Evolutionary conservation across 2,329 filamentous ascomycete genomes (phyloP).

Genomic region (Geosmithia putterillii): DNA sequence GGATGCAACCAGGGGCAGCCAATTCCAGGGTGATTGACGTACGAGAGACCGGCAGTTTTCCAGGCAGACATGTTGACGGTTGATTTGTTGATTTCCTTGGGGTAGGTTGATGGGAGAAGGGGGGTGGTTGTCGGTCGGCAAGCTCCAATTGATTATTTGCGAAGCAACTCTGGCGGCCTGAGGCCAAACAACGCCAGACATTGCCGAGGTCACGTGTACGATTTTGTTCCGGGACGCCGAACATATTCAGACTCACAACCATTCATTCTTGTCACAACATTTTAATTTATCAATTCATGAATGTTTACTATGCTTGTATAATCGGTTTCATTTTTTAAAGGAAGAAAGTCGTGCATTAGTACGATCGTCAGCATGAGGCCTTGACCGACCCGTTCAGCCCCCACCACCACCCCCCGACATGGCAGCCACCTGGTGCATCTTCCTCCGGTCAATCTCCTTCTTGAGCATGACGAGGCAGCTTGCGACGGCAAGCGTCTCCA

Average conservation of each 20-base stretch:
- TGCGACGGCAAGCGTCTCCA: slow-evolving; percentile 39
- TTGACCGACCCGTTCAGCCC: too few relatives aligned
- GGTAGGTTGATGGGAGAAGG: too few relatives aligned
- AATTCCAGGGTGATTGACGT: slow-evolving; percentile 33
- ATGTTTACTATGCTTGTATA: too few relatives aligned
- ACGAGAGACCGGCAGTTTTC: slow-evolving; percentile 97
- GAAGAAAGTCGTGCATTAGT: too few relatives aligned
- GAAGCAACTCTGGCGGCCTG: neutral
- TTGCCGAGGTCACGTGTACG: slow-evolving; percentile 3
- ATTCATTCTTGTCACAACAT: too few relatives aligned
- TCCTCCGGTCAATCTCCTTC: slow-evolving; percentile 49
- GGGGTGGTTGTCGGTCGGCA: slow-evolving; percentile 13
- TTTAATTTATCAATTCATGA: too few relatives aligned
- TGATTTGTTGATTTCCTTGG: slow-evolving; percentile 8
- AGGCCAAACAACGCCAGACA: neutral
- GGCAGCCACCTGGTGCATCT: slow-evolving; percentile 35
- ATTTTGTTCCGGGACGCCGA: neutral
- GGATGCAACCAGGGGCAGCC: neutral
- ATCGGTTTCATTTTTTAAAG: too few relatives aligned
- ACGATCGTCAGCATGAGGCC: too few relatives aligned
- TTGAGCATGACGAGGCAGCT: slow-evolving; percentile 52
- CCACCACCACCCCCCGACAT: slow-evolving; percentile 22
- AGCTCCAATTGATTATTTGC: slow-evolving; percentile 20
- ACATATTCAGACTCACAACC: too few relatives aligned
- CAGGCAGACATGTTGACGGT: slow-evolving; percentile 81